Base-by-base conservation (phyloP, 257 asterid genomes). In the Salvia splendens region DNA sequence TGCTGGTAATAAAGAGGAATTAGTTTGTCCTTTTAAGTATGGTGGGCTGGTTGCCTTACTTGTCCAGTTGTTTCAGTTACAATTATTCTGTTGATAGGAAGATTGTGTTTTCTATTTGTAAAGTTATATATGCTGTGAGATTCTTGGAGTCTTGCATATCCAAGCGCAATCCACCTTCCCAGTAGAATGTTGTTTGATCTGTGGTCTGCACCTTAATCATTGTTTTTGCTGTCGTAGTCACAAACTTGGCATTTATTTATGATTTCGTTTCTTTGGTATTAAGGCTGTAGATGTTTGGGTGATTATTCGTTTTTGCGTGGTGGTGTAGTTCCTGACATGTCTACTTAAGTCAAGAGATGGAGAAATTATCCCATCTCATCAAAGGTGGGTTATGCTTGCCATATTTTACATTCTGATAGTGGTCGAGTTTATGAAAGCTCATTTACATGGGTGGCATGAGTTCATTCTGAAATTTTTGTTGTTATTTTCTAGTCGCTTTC, bases 301-400 rank as follows among this genome's bases (percentile, higher is more conserved):
- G 65, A 40, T 15, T 40, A 35, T 40, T 59, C 50, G 10, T 17
- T 59, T 59, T 59, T 49, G 5, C 65, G 10, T 38, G 35, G 49
- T 38, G 65, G 65, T 40, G 0, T 8, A 38, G 33, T 15, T 59
- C 48, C 8, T 6, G 63, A 57, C 24, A n/a, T 9, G 47, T 36
- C 32, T n/a, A 28, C 60, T 9, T 53, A 53, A 10, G 40, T 53
- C 5, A 9, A 11, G 38, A 33, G 16, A 11, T 54, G 8, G 9
- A 54, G 16, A 28, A 11, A 54, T 11, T 54, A 14, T 49, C 54
- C 54, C 54, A 49, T 15, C 28, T n/a, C 30, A 11, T 32, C 61
- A 2, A 15, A 60, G 50, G 50, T 60, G 14, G 28, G 65, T 38
- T 60, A 60, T 60, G 49, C 65, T 16, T 40, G 65, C 16, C 50